A percentile compares a stretch with the other conserved stretches of the same genome.
phyloP scores from a whole-genome alignment of 2,329 filamentous ascomycete genomes.

The Trichoderma simmonsii region DNA sequence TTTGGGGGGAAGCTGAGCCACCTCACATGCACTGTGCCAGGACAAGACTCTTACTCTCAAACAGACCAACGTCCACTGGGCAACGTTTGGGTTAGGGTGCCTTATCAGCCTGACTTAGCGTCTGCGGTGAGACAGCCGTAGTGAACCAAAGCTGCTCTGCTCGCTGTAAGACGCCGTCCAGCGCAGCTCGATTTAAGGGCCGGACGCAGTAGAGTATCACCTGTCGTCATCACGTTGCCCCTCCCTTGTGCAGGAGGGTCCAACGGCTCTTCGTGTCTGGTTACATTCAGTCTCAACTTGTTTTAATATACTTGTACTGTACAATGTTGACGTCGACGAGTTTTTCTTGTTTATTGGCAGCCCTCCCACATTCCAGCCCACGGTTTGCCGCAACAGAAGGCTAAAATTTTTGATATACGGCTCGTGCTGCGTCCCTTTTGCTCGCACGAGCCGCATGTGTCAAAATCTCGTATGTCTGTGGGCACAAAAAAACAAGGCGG shows the following conservation, averaged over 20 bases:
- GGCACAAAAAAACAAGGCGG: slow-evolving; percentile 5
- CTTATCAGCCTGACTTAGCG: slow-evolving; percentile 12
- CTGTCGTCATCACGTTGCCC: slow-evolving; percentile 19
- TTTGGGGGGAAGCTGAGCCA: slow-evolving; percentile 20
- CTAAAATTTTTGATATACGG: neutral
- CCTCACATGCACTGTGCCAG: slow-evolving; percentile 4
- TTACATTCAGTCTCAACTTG: neutral
- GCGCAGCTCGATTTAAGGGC: neutral
- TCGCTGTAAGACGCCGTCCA: neutral
- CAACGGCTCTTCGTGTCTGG: neutral
- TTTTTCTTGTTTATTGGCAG: neutral
- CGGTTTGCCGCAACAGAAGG: neutral
- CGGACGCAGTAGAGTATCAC: slow-evolving; percentile 6
- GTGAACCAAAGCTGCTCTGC: neutral
- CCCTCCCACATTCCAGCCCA: neutral
- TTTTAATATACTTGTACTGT: neutral
- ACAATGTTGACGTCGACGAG: neutral
- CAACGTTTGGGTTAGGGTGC: slow-evolving; percentile 10
- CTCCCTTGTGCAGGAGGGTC: slow-evolving; percentile 18
- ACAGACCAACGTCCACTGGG: slow-evolving; percentile 3
- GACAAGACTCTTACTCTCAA: neutral
- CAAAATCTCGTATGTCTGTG: slow-evolving; percentile 11
- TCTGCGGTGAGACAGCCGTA: slow-evolving; percentile 15
- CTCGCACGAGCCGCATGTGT: slow-evolving; percentile 5
- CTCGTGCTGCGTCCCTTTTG: neutral